Percentiles rank a stretch among this genome's conserved stretches.
phyloP scores from a whole-genome alignment of 2,329 filamentous ascomycete genomes.

The Ophiostoma piceae region DNA sequence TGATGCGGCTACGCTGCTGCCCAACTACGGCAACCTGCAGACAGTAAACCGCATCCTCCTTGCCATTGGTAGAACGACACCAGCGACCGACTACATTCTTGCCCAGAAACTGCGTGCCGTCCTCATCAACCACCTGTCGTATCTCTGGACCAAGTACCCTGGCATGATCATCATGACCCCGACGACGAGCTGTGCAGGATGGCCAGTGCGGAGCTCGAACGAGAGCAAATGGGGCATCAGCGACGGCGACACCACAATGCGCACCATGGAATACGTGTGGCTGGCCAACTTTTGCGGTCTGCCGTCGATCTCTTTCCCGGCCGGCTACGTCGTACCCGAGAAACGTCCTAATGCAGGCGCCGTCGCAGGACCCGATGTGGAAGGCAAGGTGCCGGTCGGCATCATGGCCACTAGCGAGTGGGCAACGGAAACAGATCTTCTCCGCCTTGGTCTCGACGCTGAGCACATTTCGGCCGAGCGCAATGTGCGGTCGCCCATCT shows the following conservation, averaged over 20 bases:
- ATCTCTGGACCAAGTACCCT: conserved; percentile 59
- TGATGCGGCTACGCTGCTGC: conserved; percentile 49
- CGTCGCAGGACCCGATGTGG: conserved; percentile 34
- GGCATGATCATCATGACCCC: conserved; percentile 68
- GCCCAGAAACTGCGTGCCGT: conserved; percentile 65
- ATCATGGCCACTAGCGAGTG: conserved; percentile 54
- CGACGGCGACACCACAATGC: conserved; percentile 44
- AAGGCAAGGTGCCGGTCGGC: conserved; percentile 46
- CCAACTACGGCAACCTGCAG: conserved; percentile 45
- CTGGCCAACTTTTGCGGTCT: conserved; percentile 48
- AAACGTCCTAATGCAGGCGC: conserved; percentile 32
- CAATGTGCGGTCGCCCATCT: conserved; percentile 36
- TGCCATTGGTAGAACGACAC: conserved; percentile 56
- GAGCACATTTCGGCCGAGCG: conserved; percentile 39
- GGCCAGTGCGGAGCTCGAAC: conserved; percentile 37
- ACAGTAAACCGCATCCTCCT: conserved; percentile 62
- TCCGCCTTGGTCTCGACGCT: conserved; percentile 46
- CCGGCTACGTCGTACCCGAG: conserved; percentile 41
- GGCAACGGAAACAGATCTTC: conserved; percentile 46
- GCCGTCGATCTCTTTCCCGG: conserved; percentile 43
- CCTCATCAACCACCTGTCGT: conserved; percentile 65
- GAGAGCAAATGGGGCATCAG: conserved; percentile 42
- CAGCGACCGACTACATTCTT: conserved; percentile 60
- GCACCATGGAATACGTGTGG: conserved; percentile 48
- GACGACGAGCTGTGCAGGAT: conserved; percentile 51